Base-by-base conservation (phyloP, 306 rosid genomes). In the Corylus avellana region DNA sequence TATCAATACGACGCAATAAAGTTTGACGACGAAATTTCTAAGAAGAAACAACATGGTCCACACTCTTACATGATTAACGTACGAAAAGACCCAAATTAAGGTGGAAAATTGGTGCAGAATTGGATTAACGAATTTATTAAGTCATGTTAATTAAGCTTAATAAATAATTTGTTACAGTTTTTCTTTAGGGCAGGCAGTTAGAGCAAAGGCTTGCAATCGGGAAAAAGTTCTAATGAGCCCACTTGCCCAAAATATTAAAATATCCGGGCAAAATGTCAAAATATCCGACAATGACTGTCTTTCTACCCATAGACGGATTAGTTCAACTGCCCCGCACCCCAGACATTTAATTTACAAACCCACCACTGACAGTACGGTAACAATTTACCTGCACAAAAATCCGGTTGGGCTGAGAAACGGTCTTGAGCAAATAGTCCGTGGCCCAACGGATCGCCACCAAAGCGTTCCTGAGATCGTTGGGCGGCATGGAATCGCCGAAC, bases 401-500 rank as follows among this genome's bases (percentile, higher is more conserved):
- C 73, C 98, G 95, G 77, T 90, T 86, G 1, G 98, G 93, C 75
- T 90, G 95, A 17, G 98, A 86, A 77, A 91, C 79, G 1, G 97
- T 87, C 82, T 94, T 94, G 75, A 94, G 93, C 81, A 92, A 78
- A 55, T 92, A 94, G 81, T 94, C 98, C 22, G 97, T 85, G 0
- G 88, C 89, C 98, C 98, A 94, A 12, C 98, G 97, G 47, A 90
- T 78, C 1, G 98, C 97, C 1, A 90, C 87, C 17, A 91, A 32
- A 0, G 97, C 73, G 71, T 94, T 90, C 57, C 90, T 56, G 5
- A 61, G 82, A n/a, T 94, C 95, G 2, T 25, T 17, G 3, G 90
- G 79, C 57, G 98, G 97, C 98, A 94, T 94, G 17, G 67, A 58
- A 1, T 94, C 92, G 3, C 97, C 98, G 51, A 94, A 94, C 73